A percentile compares a stretch with the other conserved stretches of the same genome.
phyloP scores from a whole-genome alignment of 1,139 yeast species.

The Yamadazyma epiphylla region DNA sequence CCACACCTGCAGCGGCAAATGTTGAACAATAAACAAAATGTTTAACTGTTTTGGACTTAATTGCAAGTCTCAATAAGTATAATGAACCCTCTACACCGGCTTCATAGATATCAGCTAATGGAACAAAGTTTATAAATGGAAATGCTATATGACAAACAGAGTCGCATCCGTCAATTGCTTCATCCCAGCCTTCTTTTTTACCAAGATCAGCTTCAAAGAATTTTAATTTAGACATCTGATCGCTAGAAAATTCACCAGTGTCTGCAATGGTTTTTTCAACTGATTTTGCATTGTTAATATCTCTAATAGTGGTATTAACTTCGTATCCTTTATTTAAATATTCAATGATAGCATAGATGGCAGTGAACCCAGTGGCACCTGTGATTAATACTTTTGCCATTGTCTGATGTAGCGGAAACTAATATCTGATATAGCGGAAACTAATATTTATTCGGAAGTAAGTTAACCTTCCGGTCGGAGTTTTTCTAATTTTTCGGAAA shows the following conservation, averaged over 20 bases:
- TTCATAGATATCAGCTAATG: conserved; percentile 7
- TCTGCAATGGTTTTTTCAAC: conserved; percentile 4
- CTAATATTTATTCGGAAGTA: too few species aligned
- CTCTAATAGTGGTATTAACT: conserved; percentile 10
- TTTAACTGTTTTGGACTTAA: conserved; percentile 14
- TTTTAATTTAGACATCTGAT: conserved; percentile 7
- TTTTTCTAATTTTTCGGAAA: too few species aligned
- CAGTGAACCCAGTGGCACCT: conserved; percentile 36
- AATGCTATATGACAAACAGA: conserved; percentile 15
- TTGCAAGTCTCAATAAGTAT: conserved; percentile 8
- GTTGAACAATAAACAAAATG: conserved; percentile 19
- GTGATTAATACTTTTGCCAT: conserved; percentile 16
- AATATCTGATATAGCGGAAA: too few species aligned
- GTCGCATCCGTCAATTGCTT: conserved; percentile 12
- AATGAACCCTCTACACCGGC: conserved; percentile 13
- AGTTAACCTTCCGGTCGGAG: too few species aligned
- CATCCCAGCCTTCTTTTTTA: conserved; percentile 12
- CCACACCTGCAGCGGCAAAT: conserved; percentile 13
- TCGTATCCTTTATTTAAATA: conserved; percentile 7
- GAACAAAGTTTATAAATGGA: conserved; percentile 8
- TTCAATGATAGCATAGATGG: conserved; percentile 16
- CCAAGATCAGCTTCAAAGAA: conserved; percentile 13
- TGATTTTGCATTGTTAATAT: conserved; percentile 3
- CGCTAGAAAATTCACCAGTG: conserved; percentile 4
- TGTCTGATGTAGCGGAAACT: too few species aligned